Evolutionary conservation across 202 grass and related monocot genomes (phyloP), one percentile per base, ranked within the genome.

Genomic region (Dendrocalamus latiflorus): DNA sequence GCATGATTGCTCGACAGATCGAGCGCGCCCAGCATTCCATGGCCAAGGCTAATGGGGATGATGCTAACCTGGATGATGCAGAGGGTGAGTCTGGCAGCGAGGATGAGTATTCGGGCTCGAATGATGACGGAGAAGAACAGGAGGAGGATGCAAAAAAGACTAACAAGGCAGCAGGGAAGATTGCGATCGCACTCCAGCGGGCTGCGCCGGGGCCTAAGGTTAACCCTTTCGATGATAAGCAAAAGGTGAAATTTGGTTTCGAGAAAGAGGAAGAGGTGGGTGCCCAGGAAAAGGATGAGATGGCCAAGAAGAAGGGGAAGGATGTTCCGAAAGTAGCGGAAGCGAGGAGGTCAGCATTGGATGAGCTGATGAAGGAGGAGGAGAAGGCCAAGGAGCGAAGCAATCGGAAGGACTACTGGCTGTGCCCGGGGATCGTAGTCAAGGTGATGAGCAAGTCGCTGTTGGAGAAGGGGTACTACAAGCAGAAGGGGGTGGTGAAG

Each of bases 331-430:
- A 75, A 53, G 70, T 38, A 74, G 75, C 13, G 9, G 72, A 51
- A 16, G 3, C 75, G 20, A 86, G 89, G 47, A 87, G 71, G 77
- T 97, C 94, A 14, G 83, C 78, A 9, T 85, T 97, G 22, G 91
- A 97, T 7, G 87, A 92, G 62, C 83, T 97, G 77, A 97, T 97
- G 90, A 94, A 81, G 81, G 92, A 97, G 70, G 92, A 97, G 62
- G 94, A 97, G 79, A 94, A 89, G 39, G 90, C 84, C 15, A 97
- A 97, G 84, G 94, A 97, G 81, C 73, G 85, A 66, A 92, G 77
- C 83, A 94, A 97, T 45, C 79, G 94, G 59, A 97, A 97, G 86
- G 94, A 97, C 74, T 93, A 97, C 41, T 97, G 92, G 94, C 78
- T 97, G 16, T 92, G 88, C 64, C 90, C 91, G 11, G 90, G 86